Conservation (phyloP, 805 yeast genomes). For the Zygoascus bituminiphila region DNA sequence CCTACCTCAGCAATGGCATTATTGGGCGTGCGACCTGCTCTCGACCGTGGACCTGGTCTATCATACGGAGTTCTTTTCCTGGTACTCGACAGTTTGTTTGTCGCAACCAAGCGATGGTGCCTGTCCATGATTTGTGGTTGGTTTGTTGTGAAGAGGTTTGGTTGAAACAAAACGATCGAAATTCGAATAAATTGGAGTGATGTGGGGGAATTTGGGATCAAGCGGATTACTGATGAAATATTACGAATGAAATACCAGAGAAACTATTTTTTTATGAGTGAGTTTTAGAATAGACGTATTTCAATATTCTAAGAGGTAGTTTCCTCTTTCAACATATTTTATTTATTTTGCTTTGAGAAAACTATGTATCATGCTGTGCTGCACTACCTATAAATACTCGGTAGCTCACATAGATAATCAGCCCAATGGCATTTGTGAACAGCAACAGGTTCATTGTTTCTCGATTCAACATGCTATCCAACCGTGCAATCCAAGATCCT, state of each 20-base stretch:
- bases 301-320: no score
- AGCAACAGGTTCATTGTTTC: slow-evolving; percentile 3
- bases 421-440: slow-evolving; percentile 1
- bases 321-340: no score
- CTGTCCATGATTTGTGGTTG: neutral
- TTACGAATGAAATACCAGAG: no score
- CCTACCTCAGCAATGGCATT: neutral
- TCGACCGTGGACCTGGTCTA: neutral
- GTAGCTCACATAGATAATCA: slow-evolving; percentile 2
- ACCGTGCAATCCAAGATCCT: neutral
- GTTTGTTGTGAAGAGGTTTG: neutral
- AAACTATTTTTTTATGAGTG: no score
- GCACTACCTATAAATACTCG: no score
- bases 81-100: neutral
- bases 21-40: neutral
- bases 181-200: no score
- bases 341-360: no score
- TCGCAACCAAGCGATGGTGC: neutral
- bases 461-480: slow-evolving; percentile 1
- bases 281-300: no score
- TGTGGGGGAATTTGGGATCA: no score
- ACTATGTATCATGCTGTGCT: no score
- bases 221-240: no score
- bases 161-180: no score
- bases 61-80: slow-evolving; percentile 8